These are phyloP conservation scores for Thalassiosira profunda DNA, from an alignment of 108 stramenopile species.

Conservation along the genomic window DNA sequence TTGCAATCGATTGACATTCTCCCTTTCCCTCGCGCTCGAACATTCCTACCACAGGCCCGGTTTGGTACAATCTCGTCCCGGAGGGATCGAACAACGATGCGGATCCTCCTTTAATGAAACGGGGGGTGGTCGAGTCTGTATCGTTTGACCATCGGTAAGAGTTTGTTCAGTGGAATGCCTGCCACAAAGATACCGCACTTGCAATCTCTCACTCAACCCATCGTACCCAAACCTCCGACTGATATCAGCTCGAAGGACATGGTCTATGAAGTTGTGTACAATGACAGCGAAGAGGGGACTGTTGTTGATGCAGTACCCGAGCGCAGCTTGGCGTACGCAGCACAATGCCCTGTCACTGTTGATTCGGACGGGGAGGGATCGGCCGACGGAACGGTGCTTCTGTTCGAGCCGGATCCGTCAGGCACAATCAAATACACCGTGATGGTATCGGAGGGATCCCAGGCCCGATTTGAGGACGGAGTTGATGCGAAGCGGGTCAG, in stretches of 20 bases:
- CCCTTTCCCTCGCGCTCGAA: too few species aligned
- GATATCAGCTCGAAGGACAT: background rate
- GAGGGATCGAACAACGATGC: background rate
- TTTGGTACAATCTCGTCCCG: slow-evolving; percentile 4
- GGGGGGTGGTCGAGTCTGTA: slow-evolving; percentile 6
- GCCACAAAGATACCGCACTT: too few species aligned
- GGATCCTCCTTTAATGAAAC: background rate
- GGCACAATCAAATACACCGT: slow-evolving; percentile 3
- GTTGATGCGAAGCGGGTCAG: slow-evolving; percentile 1
- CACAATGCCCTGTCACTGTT: slow-evolving; percentile 5
- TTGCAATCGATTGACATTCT: too few species aligned
- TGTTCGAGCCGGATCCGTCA: background rate
- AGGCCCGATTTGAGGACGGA: background rate
- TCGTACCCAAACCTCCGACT: background rate
- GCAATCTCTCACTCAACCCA: background rate
- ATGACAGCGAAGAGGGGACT: background rate
- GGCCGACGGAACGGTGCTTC: background rate
- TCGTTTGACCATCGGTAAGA: background rate
- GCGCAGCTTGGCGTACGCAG: background rate
- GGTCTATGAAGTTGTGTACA: background rate
- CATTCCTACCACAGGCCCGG: background rate
- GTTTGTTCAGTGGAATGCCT: background rate
- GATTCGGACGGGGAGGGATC: background rate
- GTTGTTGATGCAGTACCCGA: background rate
- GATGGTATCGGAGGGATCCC: background rate